phyloP scores from a whole-genome alignment of 148 eudicot genomes.

The Oxyria digyna region DNA sequence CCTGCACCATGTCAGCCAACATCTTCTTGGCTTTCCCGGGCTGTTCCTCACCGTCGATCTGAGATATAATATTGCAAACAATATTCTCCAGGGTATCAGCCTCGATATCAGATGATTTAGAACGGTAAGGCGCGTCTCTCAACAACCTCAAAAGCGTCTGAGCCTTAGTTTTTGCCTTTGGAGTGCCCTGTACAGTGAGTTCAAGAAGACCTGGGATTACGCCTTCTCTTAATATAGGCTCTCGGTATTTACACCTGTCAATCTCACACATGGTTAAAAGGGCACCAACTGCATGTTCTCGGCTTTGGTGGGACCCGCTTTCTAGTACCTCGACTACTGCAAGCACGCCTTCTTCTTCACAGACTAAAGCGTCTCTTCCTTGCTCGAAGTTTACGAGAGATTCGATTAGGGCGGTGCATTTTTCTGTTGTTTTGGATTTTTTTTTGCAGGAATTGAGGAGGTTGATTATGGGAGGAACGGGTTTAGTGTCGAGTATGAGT shows the following conservation, averaged over 20 bases:
- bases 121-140: constrained; percentile 62
- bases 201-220: constrained; percentile 92
- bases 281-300: constrained; percentile 81
- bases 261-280: constrained; percentile 73
- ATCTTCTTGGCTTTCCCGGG: constrained; percentile 80
- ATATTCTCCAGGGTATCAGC: constrained; percentile 78
- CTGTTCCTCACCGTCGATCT: constrained; percentile 79
- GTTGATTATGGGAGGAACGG: constrained; percentile 45
- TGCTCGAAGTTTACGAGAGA: constrained; percentile 54
- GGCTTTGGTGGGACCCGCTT: constrained; percentile 65
- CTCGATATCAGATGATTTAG: constrained; percentile 61
- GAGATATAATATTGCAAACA: constrained; percentile 66
- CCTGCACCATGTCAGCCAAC: constrained; percentile 95
- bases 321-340: constrained; percentile 86
- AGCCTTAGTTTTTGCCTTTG: constrained; percentile 64
- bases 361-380: constrained; percentile 44
- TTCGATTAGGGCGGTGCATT: constrained; percentile 70
- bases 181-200: constrained; percentile 86
- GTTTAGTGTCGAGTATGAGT: constrained; percentile 45
- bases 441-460: constrained; percentile 65
- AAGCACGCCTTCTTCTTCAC: constrained; percentile 78
- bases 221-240: constrained; percentile 80
- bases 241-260: constrained; percentile 64
- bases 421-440: constrained; percentile 71
- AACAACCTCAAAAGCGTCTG: constrained; percentile 53